Evolutionary conservation across 2,329 filamentous ascomycete genomes (phyloP).

Genomic region (Pyricularia sp.): DNA sequence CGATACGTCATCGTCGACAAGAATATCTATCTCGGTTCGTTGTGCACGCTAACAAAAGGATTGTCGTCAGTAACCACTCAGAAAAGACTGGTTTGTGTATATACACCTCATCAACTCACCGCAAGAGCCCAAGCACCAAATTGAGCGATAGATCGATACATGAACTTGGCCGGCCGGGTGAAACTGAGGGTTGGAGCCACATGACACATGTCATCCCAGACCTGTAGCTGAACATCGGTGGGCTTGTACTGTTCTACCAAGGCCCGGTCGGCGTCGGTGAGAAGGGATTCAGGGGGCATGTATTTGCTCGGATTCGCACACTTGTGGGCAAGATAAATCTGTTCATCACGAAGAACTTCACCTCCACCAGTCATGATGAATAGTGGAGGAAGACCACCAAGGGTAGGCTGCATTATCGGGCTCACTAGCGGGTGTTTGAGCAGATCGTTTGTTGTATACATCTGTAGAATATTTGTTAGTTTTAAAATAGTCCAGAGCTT

Average conservation of each 20-base stretch:
- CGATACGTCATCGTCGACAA: slow-evolving; percentile 69
- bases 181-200: slow-evolving; percentile 90
- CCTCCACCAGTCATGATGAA: slow-evolving; percentile 81
- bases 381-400: slow-evolving; percentile 83
- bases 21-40: slow-evolving; percentile 67
- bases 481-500: neutral
- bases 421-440: slow-evolving; percentile 84
- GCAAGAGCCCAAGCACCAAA: slow-evolving; percentile 90
- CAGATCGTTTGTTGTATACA: slow-evolving; percentile 75
- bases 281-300: slow-evolving; percentile 52
- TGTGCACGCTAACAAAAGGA: slow-evolving; percentile 48
- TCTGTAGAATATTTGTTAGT: slow-evolving; percentile 17
- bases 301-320: slow-evolving; percentile 77
- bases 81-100: neutral
- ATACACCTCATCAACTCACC: neutral
- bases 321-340: slow-evolving; percentile 92
- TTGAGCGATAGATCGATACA: slow-evolving; percentile 87
- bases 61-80: neutral
- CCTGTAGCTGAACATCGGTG: slow-evolving; percentile 86
- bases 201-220: slow-evolving; percentile 94
- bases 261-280: slow-evolving; percentile 53
- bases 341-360: slow-evolving; percentile 85
- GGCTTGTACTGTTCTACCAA: slow-evolving; percentile 61
- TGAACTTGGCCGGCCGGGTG: slow-evolving; percentile 89
- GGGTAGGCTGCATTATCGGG: slow-evolving; percentile 74